These are phyloP conservation scores for Schizophyllum commune DNA, from an alignment of 1,284 basidiomycete genomes.

Conservation along the genomic window DNA sequence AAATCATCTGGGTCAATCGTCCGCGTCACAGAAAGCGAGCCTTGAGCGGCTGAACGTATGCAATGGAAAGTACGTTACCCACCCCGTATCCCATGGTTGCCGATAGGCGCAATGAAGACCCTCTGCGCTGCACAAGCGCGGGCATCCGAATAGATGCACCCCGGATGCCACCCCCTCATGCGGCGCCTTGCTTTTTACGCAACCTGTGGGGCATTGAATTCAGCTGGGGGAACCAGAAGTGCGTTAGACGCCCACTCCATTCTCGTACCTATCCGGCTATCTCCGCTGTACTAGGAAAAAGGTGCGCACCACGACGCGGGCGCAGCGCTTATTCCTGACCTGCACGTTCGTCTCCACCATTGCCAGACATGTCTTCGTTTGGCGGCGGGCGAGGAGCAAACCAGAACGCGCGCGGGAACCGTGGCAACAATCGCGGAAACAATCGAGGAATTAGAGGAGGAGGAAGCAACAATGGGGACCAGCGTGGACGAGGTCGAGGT, in stretches of 20 bases:
- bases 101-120: too few relatives aligned
- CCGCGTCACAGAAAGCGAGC: neutral
- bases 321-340: neutral
- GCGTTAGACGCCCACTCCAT: neutral
- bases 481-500: too few relatives aligned
- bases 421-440: too few relatives aligned
- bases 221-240: neutral
- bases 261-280: neutral
- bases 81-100: too few relatives aligned
- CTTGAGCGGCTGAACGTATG: too few relatives aligned
- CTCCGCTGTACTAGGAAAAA: neutral
- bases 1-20: neutral
- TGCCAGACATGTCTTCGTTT: neutral
- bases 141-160: too few relatives aligned
- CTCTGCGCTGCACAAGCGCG: too few relatives aligned
- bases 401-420: too few relatives aligned
- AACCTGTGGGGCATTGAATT: neutral
- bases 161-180: too few relatives aligned
- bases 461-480: neutral
- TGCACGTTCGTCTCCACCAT: neutral
- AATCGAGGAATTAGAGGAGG: neutral
- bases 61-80: too few relatives aligned
- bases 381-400: neutral
- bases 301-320: neutral
- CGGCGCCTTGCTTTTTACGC: too few relatives aligned